A percentile compares a stretch with the other conserved stretches of the same genome.
Evolutionary conservation across 768 basidiomycete genomes (phyloP).

Genomic region (Psilocybe tampanensis): DNA sequence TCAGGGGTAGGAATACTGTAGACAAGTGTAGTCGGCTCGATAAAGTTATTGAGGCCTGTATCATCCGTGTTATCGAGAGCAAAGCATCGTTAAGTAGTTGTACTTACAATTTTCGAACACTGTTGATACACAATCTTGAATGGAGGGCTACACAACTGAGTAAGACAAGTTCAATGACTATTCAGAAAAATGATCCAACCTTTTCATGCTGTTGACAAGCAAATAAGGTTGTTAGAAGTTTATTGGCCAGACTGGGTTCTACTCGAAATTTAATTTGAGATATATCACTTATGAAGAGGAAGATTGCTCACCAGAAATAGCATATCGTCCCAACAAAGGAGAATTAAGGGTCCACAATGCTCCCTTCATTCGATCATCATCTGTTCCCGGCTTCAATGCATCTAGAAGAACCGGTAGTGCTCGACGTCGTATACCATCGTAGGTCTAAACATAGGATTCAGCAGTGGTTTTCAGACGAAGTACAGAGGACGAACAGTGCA

Average conservation of each 20-base stretch:
- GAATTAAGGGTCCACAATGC: constrained; percentile 79
- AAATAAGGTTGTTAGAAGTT: constrained; percentile 64
- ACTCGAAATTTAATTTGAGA: constrained; percentile 5
- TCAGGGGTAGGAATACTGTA: constrained; percentile 51
- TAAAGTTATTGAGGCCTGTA: constrained; percentile 59
- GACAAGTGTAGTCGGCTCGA: constrained; percentile 61
- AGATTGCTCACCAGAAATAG: constrained; percentile 41
- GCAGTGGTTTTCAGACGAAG: neutral
- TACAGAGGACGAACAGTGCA: constrained; percentile 43
- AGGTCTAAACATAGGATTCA: constrained; percentile 40
- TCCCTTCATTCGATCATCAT: constrained; percentile 93
- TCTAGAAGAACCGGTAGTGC: constrained; percentile 59
- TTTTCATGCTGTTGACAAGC: constrained; percentile 85
- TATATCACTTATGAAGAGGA: neutral
- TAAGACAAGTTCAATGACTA: neutral
- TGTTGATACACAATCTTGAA: constrained; percentile 69
- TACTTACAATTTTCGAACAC: constrained; percentile 64
- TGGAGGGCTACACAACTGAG: constrained; percentile 55
- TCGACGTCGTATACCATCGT: constrained; percentile 70
- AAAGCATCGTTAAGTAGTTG: neutral
- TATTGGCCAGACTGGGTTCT: constrained; percentile 67
- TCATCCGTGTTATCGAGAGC: neutral
- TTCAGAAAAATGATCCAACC: constrained; percentile 33
- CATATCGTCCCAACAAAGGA: constrained; percentile 63
- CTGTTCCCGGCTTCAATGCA: constrained; percentile 65